Conservation (phyloP, 345 rosid genomes). For the Sisymbrium altissimum region DNA sequence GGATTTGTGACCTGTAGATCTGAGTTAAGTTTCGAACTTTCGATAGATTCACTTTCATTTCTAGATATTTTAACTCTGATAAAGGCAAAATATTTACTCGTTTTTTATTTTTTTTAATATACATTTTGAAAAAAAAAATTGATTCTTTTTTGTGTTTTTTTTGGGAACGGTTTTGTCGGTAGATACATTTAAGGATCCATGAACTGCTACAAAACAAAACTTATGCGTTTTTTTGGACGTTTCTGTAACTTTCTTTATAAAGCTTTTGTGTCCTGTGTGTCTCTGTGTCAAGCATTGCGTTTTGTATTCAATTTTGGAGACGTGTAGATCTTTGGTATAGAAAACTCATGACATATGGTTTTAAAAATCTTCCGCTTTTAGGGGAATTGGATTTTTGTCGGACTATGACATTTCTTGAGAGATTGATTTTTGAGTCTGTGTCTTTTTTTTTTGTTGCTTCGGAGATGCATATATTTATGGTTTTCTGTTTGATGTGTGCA, state of each 20-base stretch:
- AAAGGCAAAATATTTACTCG: background rate
- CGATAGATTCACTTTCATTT: background rate
- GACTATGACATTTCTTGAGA: background rate
- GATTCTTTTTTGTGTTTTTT: background rate
- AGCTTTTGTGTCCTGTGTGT: slow-evolving; percentile 1
- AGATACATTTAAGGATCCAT: slow-evolving; percentile 13
- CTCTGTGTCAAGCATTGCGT: slow-evolving; percentile 16
- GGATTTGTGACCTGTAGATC: slow-evolving; percentile 20
- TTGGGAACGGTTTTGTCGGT: slow-evolving; percentile 19
- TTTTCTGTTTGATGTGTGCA: slow-evolving; percentile 1
- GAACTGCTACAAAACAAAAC: background rate
- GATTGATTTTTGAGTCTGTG: background rate
- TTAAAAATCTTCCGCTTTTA: background rate
- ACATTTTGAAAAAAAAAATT: background rate
- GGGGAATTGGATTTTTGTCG: background rate
- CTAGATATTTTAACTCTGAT: background rate
- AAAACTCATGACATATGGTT: background rate
- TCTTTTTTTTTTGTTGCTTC: background rate
- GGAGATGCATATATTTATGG: background rate
- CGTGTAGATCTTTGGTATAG: slow-evolving; percentile 12
- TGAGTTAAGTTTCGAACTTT: background rate
- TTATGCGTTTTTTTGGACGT: slow-evolving; percentile 27
- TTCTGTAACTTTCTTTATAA: slow-evolving; percentile 18
- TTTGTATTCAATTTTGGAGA: background rate
- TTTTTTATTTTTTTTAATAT: background rate